Conservation (phyloP, 2,329 filamentous ascomycete species). For the Trichoderma endophyticum region DNA sequence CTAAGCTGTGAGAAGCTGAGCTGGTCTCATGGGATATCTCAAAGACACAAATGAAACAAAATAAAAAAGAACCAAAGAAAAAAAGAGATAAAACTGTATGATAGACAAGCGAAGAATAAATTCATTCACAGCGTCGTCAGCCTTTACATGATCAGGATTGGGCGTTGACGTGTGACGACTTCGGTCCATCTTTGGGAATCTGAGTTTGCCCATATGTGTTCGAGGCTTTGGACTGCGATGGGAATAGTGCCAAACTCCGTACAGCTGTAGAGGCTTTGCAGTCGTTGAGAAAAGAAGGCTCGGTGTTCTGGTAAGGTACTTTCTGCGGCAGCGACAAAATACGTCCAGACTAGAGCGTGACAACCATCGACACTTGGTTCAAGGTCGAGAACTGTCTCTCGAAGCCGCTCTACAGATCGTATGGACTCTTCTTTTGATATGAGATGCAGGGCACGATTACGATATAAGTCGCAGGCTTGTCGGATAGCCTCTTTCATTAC, state of each 20-base stretch:
- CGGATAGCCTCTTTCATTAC: slow-evolving; percentile 10
- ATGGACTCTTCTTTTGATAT: slow-evolving; percentile 1
- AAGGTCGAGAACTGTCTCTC: slow-evolving; percentile 2
- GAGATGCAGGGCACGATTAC: slow-evolving; percentile 8
- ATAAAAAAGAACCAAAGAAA: neutral
- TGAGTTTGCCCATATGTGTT: slow-evolving; percentile 7
- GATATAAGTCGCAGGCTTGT: slow-evolving; percentile 6
- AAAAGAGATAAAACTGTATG: neutral
- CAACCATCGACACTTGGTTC: slow-evolving; percentile 5
- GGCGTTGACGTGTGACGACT: slow-evolving; percentile 11
- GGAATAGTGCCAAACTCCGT: slow-evolving; percentile 13
- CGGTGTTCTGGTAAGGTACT: neutral
- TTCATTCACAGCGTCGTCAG: neutral
- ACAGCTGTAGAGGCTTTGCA: slow-evolving; percentile 12
- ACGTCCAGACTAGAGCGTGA: slow-evolving; percentile 10
- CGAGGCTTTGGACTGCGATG: slow-evolving; percentile 3
- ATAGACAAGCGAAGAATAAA: neutral
- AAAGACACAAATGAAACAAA: neutral
- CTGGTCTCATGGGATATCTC: neutral
- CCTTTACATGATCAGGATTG: slow-evolving; percentile 5
- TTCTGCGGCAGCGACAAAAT: slow-evolving; percentile 8
- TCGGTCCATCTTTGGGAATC: slow-evolving; percentile 10
- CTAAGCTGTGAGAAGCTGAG: neutral
- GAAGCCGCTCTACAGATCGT: slow-evolving; percentile 1
- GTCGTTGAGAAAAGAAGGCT: slow-evolving; percentile 1